phyloP scores from a whole-genome alignment of 306 rosid genomes.

The Carpinus viminea region DNA sequence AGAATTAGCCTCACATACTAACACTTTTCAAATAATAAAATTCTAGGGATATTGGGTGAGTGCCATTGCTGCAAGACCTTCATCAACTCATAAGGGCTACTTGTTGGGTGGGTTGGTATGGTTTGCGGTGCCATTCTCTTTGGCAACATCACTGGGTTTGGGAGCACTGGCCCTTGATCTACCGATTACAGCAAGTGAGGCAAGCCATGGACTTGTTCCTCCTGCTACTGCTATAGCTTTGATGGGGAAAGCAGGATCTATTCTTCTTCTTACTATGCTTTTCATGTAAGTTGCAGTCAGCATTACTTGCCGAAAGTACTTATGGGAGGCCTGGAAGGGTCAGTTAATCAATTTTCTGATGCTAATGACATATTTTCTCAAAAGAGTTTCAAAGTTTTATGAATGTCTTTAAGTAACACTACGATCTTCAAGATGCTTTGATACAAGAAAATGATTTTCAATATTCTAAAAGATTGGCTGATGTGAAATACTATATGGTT shows the following conservation, averaged over 20 bases:
- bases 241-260: conserved; percentile 93
- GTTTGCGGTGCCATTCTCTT: conserved; percentile 98
- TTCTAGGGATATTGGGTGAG: too few relatives aligned
- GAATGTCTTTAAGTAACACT: too few relatives aligned
- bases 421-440: too few relatives aligned
- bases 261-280: conserved; percentile 93
- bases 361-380: too few relatives aligned
- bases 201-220: conserved; percentile 90
- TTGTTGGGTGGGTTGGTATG: conserved; percentile 94
- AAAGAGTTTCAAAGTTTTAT: too few relatives aligned
- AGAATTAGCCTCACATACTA: too few relatives aligned
- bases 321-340: neutral
- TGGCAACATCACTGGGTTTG: conserved; percentile 85
- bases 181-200: conserved; percentile 72
- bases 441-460: too few relatives aligned
- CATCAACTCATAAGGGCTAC: too few relatives aligned
- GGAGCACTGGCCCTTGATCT: conserved; percentile 96
- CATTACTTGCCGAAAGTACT: too few relatives aligned
- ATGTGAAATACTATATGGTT: neutral
- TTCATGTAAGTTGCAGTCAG: too few relatives aligned
- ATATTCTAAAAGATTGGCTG: neutral
- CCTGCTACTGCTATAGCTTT: conserved; percentile 94
- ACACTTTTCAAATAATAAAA: too few relatives aligned
- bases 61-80: too few relatives aligned
- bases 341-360: neutral